Evolutionary conservation across 176 grass and related monocot species (phyloP).

Genomic region (Paspalum vaginatum): DNA sequence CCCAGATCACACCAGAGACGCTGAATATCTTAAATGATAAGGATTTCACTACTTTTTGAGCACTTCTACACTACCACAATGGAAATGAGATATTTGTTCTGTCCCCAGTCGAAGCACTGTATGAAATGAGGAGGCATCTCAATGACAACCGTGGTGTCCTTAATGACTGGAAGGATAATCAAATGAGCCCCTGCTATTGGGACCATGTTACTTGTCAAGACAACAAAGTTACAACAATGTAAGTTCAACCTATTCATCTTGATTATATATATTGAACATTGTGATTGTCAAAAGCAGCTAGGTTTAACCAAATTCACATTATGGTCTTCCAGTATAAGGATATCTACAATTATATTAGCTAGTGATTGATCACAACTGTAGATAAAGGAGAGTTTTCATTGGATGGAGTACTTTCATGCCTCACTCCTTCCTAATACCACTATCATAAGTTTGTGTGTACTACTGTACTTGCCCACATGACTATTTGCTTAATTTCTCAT

Average conservation of each 20-base stretch:
- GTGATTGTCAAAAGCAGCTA: not conserved
- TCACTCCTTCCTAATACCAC: not conserved
- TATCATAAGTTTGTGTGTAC: constrained; percentile 18
- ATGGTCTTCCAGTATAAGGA: not conserved
- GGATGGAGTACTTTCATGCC: constrained; percentile 10
- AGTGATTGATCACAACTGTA: constrained; percentile 1
- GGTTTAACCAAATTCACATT: constrained; percentile 18
- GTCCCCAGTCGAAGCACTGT: constrained; percentile 40
- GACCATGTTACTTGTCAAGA: constrained; percentile 38
- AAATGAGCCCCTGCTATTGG: constrained; percentile 66
- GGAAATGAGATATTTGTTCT: constrained; percentile 17
- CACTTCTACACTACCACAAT: not conserved
- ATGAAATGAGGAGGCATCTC: constrained; percentile 63
- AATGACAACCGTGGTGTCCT: constrained; percentile 46
- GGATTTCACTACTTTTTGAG: not conserved
- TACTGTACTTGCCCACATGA: not conserved
- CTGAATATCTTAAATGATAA: constrained; percentile 2
- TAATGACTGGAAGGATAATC: constrained; percentile 58
- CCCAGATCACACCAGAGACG: not conserved
- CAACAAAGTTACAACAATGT: constrained; percentile 54
- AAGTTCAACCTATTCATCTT: constrained; percentile 45
- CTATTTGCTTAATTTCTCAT: constrained; percentile 25
- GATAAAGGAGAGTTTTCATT: constrained; percentile 10
- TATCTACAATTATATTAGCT: not conserved
- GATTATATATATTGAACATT: constrained; percentile 17